Evolutionary conservation across 768 basidiomycete species (phyloP).

Genomic region (Tubosaeta sp.): DNA sequence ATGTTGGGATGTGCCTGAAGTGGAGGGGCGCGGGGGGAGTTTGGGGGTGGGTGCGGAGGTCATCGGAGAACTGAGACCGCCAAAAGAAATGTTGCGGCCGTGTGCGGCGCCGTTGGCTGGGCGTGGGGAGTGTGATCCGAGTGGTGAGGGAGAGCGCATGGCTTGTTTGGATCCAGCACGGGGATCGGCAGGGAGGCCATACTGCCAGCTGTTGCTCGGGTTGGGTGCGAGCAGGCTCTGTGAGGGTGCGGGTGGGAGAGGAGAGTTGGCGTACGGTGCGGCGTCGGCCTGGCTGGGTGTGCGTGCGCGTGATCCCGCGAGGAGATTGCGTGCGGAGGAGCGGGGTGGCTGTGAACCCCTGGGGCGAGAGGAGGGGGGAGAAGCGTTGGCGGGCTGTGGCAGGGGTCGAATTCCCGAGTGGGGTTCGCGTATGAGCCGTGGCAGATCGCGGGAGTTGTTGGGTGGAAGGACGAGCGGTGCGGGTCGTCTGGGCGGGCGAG

Average conservation of each 20-base stretch:
- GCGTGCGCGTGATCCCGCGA: slow-evolving; percentile 34
- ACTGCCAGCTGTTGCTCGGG: slow-evolving; percentile 40
- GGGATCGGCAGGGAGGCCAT: slow-evolving; percentile 60
- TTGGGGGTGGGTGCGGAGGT: slow-evolving; percentile 35
- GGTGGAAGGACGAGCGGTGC: slow-evolving; percentile 75
- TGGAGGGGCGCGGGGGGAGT: slow-evolving; percentile 41
- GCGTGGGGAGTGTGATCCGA: slow-evolving; percentile 27
- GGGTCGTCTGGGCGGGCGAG: slow-evolving; percentile 49
- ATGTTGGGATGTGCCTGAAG: slow-evolving; percentile 43
- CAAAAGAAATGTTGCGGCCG: slow-evolving; percentile 47
- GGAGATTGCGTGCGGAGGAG: slow-evolving; percentile 26
- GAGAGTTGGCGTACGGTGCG: slow-evolving; percentile 40
- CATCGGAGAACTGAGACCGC: slow-evolving; percentile 41
- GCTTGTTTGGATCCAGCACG: slow-evolving; percentile 47
- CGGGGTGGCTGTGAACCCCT: slow-evolving; percentile 48
- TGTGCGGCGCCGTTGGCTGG: slow-evolving; percentile 46
- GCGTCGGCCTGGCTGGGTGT: slow-evolving; percentile 59
- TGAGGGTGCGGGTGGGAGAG: slow-evolving; percentile 37
- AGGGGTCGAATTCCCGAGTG: slow-evolving; percentile 32
- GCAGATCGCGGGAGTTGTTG: slow-evolving; percentile 57
- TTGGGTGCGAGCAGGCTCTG: slow-evolving; percentile 39
- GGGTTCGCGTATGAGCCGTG: slow-evolving; percentile 65
- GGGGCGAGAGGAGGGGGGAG: slow-evolving; percentile 27
- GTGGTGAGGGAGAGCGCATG: slow-evolving; percentile 35
- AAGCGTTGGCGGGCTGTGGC: slow-evolving; percentile 22